Conservation (phyloP, 495 filamentous ascomycete species). For the Penicillium odoratum region DNA sequence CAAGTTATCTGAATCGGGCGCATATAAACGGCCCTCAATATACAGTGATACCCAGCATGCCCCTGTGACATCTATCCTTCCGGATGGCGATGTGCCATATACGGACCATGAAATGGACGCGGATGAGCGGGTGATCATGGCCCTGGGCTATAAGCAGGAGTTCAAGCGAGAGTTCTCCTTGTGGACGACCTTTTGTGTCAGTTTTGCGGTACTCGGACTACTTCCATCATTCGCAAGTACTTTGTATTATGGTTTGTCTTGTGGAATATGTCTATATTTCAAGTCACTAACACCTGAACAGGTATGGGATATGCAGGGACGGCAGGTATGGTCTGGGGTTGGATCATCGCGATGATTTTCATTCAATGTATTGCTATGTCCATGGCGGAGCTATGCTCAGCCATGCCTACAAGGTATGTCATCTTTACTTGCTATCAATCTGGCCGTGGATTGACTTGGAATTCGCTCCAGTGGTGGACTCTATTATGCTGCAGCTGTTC, state of each 20-base stretch:
- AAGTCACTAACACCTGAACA: slow-evolving; percentile 7
- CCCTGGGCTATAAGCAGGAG: slow-evolving; percentile 76
- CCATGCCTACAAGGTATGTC: slow-evolving; percentile 62
- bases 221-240: slow-evolving; percentile 75
- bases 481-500: slow-evolving; percentile 76
- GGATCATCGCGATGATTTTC: slow-evolving; percentile 73
- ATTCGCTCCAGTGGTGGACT: slow-evolving; percentile 59
- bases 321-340: slow-evolving; percentile 82
- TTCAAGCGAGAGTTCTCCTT: slow-evolving; percentile 82
- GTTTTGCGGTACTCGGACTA: slow-evolving; percentile 72
- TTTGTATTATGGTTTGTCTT: slow-evolving; percentile 60
- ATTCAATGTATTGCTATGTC: slow-evolving; percentile 71
- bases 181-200: slow-evolving; percentile 81
- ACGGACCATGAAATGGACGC: slow-evolving; percentile 51
- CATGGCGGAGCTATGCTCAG: slow-evolving; percentile 67
- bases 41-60: slow-evolving; percentile 45
- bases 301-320: slow-evolving; percentile 80
- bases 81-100: slow-evolving; percentile 61
- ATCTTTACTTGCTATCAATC: background rate
- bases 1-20: slow-evolving; percentile 15
- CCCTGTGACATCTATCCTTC: slow-evolving; percentile 68
- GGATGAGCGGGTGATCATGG: slow-evolving; percentile 69
- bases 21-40: slow-evolving; percentile 15
- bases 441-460: background rate
- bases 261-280: background rate